These are phyloP conservation scores for Gynochthodes officinalis DNA, from an alignment of 257 asterid genomes.

Conservation along the genomic window DNA sequence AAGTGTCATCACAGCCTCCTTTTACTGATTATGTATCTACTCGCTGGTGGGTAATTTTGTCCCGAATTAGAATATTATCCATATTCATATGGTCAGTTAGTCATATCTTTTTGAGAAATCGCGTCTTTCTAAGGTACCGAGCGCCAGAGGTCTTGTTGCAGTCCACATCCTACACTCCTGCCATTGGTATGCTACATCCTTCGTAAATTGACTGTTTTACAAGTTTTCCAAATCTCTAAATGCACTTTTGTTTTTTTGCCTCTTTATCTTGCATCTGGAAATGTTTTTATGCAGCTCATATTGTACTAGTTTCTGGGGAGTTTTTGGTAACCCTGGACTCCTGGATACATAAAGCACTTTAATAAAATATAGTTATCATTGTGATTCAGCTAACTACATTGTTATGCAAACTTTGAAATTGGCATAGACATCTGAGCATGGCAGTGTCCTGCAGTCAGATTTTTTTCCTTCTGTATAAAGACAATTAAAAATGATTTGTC, in stretches of 20 bases:
- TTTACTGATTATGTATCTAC: slow-evolving; percentile 98
- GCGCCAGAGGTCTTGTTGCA: slow-evolving; percentile 96
- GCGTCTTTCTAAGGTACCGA: slow-evolving; percentile 67
- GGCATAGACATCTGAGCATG: not conserved
- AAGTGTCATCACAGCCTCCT: slow-evolving; percentile 82
- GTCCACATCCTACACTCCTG: slow-evolving; percentile 72
- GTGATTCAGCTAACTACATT: not conserved
- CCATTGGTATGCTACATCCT: slow-evolving; percentile 59
- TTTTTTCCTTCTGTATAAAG: not conserved
- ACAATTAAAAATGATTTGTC: not conserved
- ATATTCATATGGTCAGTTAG: not conserved
- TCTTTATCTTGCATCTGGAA: not conserved
- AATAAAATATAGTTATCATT: not conserved
- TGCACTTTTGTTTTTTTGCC: not conserved
- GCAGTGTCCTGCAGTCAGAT: not conserved
- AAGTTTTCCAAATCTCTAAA: slow-evolving; percentile 2
- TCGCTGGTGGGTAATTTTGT: slow-evolving; percentile 73
- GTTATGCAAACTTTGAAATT: not conserved
- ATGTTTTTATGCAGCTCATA: not conserved
- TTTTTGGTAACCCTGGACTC: not conserved
- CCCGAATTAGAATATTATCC: slow-evolving; percentile 6
- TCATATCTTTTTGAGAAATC: slow-evolving; percentile 22
- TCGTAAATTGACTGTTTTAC: not conserved
- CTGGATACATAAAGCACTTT: not conserved
- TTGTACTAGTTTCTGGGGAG: not conserved